phyloP scores from a whole-genome alignment of 2,329 filamentous ascomycete species.

The Nectriaceae sp. region DNA sequence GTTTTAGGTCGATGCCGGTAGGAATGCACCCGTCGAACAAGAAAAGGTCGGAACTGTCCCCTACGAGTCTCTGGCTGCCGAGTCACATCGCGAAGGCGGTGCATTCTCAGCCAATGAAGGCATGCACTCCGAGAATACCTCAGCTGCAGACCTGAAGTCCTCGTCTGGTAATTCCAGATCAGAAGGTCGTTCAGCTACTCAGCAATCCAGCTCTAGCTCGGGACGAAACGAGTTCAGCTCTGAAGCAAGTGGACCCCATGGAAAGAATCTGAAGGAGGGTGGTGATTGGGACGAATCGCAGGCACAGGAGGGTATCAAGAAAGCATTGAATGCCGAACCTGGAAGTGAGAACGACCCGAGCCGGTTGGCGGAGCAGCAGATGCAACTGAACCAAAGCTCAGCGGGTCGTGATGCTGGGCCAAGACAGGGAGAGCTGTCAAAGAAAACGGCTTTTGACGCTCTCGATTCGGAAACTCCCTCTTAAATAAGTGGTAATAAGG shows the following conservation, averaged over 20 bases:
- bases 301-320: conserved; percentile 38
- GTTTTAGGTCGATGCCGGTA: conserved; percentile 47
- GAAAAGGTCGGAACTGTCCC: conserved; percentile 67
- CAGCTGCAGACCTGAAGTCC: conserved; percentile 10
- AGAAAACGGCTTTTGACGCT: conserved; percentile 32
- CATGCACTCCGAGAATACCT: conserved; percentile 32
- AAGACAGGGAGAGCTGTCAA: conserved; percentile 27
- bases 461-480: conserved; percentile 31
- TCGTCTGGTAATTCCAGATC: conserved; percentile 5
- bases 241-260: conserved; percentile 39
- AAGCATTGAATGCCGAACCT: conserved; percentile 43
- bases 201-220: conserved; percentile 8
- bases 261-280: conserved; percentile 45
- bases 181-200: conserved; percentile 1
- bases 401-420: conserved; percentile 26
- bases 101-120: conserved; percentile 62
- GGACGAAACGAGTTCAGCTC: conserved; percentile 3
- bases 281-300: conserved; percentile 34
- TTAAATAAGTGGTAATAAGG: too few relatives aligned
- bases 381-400: conserved; percentile 31
- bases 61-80: conserved; percentile 73
- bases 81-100: conserved; percentile 64
- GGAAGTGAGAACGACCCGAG: conserved; percentile 51
- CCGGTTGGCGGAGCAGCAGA: conserved; percentile 45
- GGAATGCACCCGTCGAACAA: conserved; percentile 49